Evolutionary conservation across 257 asterid species (phyloP), one percentile per base, ranked within the genome.

Genomic region (Verbascum thapsus): DNA sequence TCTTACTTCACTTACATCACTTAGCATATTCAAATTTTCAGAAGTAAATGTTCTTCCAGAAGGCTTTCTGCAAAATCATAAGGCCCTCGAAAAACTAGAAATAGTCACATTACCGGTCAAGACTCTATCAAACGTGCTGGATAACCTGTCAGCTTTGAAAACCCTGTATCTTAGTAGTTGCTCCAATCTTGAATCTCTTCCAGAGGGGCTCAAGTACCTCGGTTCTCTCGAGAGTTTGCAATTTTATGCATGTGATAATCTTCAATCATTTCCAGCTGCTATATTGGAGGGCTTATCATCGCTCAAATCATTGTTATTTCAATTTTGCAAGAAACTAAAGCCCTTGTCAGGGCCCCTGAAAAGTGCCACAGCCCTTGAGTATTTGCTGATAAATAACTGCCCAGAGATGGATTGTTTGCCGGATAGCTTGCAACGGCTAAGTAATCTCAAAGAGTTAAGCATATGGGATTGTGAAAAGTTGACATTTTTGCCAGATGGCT

Each of bases 1-100:
- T 39, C 53, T 58, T 7, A 58, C 64, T 22, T 59, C 65, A 23
- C 10, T 59, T 20, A 23, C 47, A 57, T 38, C 63, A 8, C 49
- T 57, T 15, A 0, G 0, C 2, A 17, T 58, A 19, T 1, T 0
- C 7, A 2, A 0, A 3, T 1, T 4, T 4, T 0, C 0, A 13
- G 52, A 58, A 19, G 0, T 40, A 6, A 44, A 41, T 12, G 38
- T 20, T 58, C 52, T 41, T n/a, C n/a, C n/a, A n/a, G n/a, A n/a
- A n/a, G n/a, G n/a, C n/a, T n/a, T n/a, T n/a, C n/a, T n/a, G n/a
- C n/a, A n/a, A n/a, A n/a, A n/a, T n/a, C n/a, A n/a, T n/a, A n/a
- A n/a, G n/a, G n/a, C n/a, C n/a, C n/a, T n/a, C n/a, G n/a, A n/a
- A n/a, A n/a, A n/a, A n/a, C n/a, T n/a, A n/a, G n/a, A n/a, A n/a